Evolutionary conservation across 257 asterid species (phyloP).

Genomic region (Solanum pinnatisectum): DNA sequence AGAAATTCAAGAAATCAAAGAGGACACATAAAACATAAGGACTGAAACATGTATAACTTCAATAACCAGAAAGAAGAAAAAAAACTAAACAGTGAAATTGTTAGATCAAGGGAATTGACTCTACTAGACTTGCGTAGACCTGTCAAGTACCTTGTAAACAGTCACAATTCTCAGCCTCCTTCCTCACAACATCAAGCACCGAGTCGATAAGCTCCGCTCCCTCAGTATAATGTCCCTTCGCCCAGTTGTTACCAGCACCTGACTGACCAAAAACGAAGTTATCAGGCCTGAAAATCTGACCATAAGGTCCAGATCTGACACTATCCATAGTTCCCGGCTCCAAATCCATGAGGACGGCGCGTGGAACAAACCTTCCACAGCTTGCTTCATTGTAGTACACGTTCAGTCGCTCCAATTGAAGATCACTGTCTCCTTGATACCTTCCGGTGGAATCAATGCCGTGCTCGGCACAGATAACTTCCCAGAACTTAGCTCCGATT

Average conservation of each 20-base stretch:
- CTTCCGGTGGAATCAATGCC: background rate
- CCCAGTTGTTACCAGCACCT: slow-evolving; percentile 1
- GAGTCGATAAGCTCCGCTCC: slow-evolving; percentile 1
- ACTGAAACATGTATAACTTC: background rate
- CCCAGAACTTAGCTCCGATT: slow-evolving; percentile 1
- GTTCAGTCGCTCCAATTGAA: background rate
- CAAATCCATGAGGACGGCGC: slow-evolving; percentile 3
- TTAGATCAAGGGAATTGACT: background rate
- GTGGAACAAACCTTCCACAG: slow-evolving; percentile 8
- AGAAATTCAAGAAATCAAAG: background rate
- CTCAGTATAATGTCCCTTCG: background rate
- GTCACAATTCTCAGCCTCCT: slow-evolving; percentile 1
- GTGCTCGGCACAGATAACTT: background rate
- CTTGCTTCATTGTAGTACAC: slow-evolving; percentile 7
- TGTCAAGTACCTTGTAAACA: background rate
- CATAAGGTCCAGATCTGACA: background rate
- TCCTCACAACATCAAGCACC: background rate
- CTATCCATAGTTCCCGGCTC: slow-evolving; percentile 9
- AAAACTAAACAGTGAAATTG: background rate
- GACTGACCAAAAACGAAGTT: background rate
- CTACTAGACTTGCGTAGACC: background rate
- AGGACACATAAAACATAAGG: background rate
- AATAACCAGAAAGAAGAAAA: background rate
- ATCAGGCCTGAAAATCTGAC: background rate
- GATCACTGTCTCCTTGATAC: slow-evolving; percentile 1